Evolutionary conservation across 2,329 filamentous ascomycete genomes (phyloP).

Genomic region (Colletotrichum echinochloae): DNA sequence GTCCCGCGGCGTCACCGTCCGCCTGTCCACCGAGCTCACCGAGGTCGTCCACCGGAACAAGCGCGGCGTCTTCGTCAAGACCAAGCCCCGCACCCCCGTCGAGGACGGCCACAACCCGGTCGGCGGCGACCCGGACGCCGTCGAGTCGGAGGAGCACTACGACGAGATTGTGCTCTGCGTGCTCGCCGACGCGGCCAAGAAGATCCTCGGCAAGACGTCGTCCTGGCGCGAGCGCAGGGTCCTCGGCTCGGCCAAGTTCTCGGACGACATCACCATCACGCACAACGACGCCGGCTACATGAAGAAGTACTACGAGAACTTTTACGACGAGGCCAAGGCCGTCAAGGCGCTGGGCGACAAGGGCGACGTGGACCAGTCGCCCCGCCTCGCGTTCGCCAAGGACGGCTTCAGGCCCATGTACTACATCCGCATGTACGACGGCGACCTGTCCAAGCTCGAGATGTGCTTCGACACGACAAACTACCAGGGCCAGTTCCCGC

Average conservation of each 20-base stretch:
- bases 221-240: constrained; percentile 71
- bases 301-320: constrained; percentile 73
- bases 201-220: constrained; percentile 66
- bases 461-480: constrained; percentile 79
- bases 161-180: constrained; percentile 74
- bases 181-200: constrained; percentile 70
- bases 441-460: constrained; percentile 67
- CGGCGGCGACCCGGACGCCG: constrained; percentile 62
- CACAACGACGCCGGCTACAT: constrained; percentile 74
- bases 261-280: constrained; percentile 75
- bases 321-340: constrained; percentile 60
- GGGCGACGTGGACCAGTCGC: constrained; percentile 53
- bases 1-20: constrained; percentile 64
- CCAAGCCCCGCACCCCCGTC: constrained; percentile 51
- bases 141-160: constrained; percentile 64
- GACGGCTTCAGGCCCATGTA: constrained; percentile 71
- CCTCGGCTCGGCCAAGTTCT: constrained; percentile 74
- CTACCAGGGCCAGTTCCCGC: constrained; percentile 76
- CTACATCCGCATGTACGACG: constrained; percentile 67
- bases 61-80: constrained; percentile 63
- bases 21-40: constrained; percentile 67
- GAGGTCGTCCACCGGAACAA: constrained; percentile 62
- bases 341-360: constrained; percentile 52
- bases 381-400: constrained; percentile 55
- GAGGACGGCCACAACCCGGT: constrained; percentile 49